These are phyloP conservation scores for Euphorbia celastroides DNA, from an alignment of 441 rosid genomes.

Conservation along the genomic window DNA sequence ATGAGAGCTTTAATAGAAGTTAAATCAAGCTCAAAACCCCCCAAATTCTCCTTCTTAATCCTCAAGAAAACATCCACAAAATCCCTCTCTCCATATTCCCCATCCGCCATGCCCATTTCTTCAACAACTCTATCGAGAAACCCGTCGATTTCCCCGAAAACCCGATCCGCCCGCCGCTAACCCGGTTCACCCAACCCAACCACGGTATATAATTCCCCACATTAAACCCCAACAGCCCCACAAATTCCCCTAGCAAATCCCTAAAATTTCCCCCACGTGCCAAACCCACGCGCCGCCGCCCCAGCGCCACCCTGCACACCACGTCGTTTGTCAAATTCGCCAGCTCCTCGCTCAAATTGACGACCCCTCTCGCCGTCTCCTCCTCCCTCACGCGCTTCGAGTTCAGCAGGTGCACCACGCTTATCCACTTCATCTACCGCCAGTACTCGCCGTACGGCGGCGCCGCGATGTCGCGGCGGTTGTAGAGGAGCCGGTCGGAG, in stretches of 20 bases:
- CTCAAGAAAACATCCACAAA: conserved; percentile 36
- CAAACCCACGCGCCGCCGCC: conserved; percentile 34
- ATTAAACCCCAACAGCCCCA: conserved; percentile 38
- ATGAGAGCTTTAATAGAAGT: conserved; percentile 9
- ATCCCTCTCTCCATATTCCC: conserved; percentile 10
- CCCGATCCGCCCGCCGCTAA: conserved; percentile 35
- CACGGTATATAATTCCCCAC: conserved; percentile 50
- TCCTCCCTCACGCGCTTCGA: conserved; percentile 29
- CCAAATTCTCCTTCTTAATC: conserved; percentile 23
- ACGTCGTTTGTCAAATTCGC: conserved; percentile 20
- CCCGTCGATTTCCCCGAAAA: conserved; percentile 33
- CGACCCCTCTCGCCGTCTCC: conserved; percentile 17
- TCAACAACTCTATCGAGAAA: conserved; percentile 36
- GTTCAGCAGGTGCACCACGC: conserved; percentile 35
- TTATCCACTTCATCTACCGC: conserved; percentile 38
- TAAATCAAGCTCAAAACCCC: conserved; percentile 19
- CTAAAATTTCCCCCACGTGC: conserved; percentile 33
- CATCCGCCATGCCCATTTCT: conserved; percentile 7
- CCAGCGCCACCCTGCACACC: conserved; percentile 26
- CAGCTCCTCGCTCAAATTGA: conserved; percentile 25
- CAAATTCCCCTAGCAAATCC: conserved; percentile 36
- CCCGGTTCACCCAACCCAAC: conserved; percentile 34
- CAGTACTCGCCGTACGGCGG: conserved; percentile 43
- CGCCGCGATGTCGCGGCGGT: conserved; percentile 22
- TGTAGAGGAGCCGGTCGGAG: conserved; percentile 22